A percentile compares a stretch with the other conserved stretches of the same genome.
Conservation (phyloP, 345 rosid species). For the Jatropha curcas region DNA sequence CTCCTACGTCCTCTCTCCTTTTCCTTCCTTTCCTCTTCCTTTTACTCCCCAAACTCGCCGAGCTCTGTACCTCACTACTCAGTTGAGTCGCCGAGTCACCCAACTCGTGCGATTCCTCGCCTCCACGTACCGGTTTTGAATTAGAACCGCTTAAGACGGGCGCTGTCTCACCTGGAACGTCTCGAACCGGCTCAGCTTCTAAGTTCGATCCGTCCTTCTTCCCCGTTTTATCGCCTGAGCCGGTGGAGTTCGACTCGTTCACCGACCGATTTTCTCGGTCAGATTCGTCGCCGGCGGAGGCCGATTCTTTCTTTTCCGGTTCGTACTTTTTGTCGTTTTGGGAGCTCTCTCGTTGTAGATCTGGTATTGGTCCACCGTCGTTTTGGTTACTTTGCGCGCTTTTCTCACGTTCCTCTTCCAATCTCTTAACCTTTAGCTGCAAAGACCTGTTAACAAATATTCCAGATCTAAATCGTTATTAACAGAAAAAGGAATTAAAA, state of each 20-base stretch:
- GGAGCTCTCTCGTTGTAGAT: conserved; percentile 47
- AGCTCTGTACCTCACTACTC: conserved; percentile 59
- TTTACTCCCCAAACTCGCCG: conserved; percentile 44
- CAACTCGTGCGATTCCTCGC: conserved; percentile 34
- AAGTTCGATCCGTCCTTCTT: conserved; percentile 2
- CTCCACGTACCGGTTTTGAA: conserved; percentile 26
- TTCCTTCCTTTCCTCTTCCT: conserved; percentile 35
- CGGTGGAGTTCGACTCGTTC: conserved; percentile 83
- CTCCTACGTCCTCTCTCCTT: conserved; percentile 26
- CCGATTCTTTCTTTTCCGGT: conserved; percentile 17
- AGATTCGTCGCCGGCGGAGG: conserved; percentile 49
- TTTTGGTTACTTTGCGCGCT: conserved; percentile 26
- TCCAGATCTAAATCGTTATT: conserved; percentile 15
- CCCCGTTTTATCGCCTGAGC: conserved; percentile 34
- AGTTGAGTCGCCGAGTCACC: conserved; percentile 44
- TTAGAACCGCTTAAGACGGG: conserved; percentile 34
- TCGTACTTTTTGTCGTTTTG: conserved; percentile 25
- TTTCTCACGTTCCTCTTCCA: conserved; percentile 58
- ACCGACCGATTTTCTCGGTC: conserved; percentile 64
- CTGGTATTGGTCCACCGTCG: conserved; percentile 35
- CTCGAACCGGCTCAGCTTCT: conserved; percentile 22
- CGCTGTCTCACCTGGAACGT: conserved; percentile 33
- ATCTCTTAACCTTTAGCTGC: conserved; percentile 65
- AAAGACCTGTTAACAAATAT: conserved; percentile 42
- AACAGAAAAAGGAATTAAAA: not conserved